Conservation (phyloP, 768 basidiomycete species). For the Boletus insuetus region DNA sequence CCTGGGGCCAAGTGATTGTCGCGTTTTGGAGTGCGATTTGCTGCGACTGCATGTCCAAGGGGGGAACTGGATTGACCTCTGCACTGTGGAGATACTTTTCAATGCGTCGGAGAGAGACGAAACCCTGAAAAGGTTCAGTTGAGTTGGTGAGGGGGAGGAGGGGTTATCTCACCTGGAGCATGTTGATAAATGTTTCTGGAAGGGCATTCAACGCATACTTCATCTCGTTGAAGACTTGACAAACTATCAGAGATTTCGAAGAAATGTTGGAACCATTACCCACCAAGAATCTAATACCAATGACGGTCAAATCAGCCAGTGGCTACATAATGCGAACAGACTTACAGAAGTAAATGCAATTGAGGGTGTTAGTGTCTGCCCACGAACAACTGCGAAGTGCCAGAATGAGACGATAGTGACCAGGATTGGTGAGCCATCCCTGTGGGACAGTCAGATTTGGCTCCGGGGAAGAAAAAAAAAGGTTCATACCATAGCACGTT, state of each 20-base stretch:
- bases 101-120: conserved; percentile 86
- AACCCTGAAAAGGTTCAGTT: conserved; percentile 41
- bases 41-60: conserved; percentile 53
- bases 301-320: background rate
- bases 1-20: conserved; percentile 89
- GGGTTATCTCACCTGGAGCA: conserved; percentile 59
- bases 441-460: conserved; percentile 10
- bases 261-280: conserved; percentile 1
- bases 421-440: conserved; percentile 50
- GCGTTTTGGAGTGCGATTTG: conserved; percentile 77
- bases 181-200: conserved; percentile 88
- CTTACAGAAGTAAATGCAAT: conserved; percentile 74
- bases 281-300: conserved; percentile 40
- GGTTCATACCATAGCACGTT: conserved; percentile 49
- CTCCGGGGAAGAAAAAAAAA: background rate
- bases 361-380: conserved; percentile 71
- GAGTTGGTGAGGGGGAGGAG: background rate
- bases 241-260: background rate
- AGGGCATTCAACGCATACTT: conserved; percentile 84
- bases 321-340: conserved; percentile 11
- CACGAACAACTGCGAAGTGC: conserved; percentile 72
- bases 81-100: conserved; percentile 80
- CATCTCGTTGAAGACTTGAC: conserved; percentile 79
- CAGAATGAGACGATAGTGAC: conserved; percentile 63
- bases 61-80: conserved; percentile 66